Evolutionary conservation across 2,329 filamentous ascomycete genomes (phyloP), one percentile per base, ranked within the genome.

Genomic region (Diaporthe capsici): DNA sequence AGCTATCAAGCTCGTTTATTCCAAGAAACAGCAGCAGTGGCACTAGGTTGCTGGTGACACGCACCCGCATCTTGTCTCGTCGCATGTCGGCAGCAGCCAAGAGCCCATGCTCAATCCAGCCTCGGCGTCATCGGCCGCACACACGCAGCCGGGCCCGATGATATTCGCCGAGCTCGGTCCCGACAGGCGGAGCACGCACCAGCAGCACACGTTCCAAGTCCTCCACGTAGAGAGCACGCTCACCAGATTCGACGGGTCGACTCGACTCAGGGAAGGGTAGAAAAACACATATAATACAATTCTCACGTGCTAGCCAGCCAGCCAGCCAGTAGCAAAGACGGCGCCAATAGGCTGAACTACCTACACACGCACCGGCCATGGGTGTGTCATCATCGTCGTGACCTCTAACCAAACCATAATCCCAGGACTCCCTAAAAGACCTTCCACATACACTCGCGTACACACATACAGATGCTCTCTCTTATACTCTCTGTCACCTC

Each of bases 271-370:
- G 22, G 25, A 28, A 28, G 17, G 20, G 22, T n/a, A 67, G 10
- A 51, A 17, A 53, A 49, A 28, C 49, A 55, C n/a, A 70, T 70
- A 70, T 70, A 55, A 42, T 70, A 70, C 65, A 70, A 31, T 55
- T 70, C 65, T 70, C 65, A 70, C 39, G 17, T 25, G 47, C n/a
- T n/a, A 70, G 49, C 49, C 34, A 70, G 65, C 65, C 63, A 44
- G 47, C 49, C 65, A 42, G 58, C 37, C 58, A 28, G 58, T 42
- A 34, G 34, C 15, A 17, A 28, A 9, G 4, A 70, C 47, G 34
- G n/a, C 65, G 34, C 31, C 49, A 42, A 55, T 51, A 51, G 47
- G 31, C 63, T 37, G 28, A 25, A 37, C 63, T 68, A 39, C 28
- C 44, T 53, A 51, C 47, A 55, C 65, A 39, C 47, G 34, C 65